phyloP scores from a whole-genome alignment of 78 protist genomes.

The Guillardia theta region DNA sequence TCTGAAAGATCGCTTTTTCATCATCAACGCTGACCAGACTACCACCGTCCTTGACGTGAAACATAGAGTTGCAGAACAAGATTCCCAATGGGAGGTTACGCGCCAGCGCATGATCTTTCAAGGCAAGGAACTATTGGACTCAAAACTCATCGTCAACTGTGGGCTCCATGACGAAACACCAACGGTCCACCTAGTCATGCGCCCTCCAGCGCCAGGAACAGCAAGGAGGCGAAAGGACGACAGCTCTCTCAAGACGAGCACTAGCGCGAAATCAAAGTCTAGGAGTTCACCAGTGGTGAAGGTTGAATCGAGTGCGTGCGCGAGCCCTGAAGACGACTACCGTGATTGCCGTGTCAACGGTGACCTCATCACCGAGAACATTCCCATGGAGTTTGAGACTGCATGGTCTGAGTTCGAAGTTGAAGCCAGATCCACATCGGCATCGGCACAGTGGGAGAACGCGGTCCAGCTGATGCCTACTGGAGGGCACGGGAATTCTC shows the following conservation, averaged over 20 bases:
- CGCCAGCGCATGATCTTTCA: not conserved
- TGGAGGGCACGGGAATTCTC: no score
- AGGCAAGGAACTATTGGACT: not conserved
- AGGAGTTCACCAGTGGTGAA: not conserved
- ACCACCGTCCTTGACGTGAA: not conserved
- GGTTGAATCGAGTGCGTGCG: not conserved
- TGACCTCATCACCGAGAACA: not conserved
- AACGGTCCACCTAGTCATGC: constrained; percentile 16
- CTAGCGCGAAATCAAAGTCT: not conserved
- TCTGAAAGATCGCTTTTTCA: not conserved
- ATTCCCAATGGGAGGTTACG: not conserved
- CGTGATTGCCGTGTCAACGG: not conserved
- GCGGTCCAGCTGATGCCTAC: not conserved
- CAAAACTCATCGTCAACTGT: not conserved
- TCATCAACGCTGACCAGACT: not conserved
- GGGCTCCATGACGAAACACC: not conserved
- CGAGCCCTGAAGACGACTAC: not conserved
- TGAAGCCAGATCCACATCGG: no score
- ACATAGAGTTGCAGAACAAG: not conserved
- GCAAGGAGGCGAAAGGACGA: not conserved
- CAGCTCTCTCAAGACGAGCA: not conserved
- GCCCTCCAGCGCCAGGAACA: not conserved
- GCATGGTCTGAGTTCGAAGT: no score
- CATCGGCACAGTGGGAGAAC: not conserved
- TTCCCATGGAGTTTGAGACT: not conserved